Evolutionary conservation across 371 early-diverging fungal species (phyloP).

Genomic region (Pancytospora epiphaga): DNA sequence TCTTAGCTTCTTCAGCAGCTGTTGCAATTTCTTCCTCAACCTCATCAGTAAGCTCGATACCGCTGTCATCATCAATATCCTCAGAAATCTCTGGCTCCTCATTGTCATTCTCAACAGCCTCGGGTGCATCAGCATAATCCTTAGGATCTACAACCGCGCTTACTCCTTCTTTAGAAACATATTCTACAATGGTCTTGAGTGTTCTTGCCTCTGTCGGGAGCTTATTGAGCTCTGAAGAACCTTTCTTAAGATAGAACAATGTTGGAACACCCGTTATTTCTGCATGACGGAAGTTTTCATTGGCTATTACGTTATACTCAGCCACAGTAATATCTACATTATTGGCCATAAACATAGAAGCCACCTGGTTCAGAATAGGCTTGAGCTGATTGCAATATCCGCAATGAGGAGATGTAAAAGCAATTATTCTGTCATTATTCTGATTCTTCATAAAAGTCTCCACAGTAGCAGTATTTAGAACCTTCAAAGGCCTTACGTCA

Average conservation of each 20-base stretch:
- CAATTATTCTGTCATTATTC: slow-evolving; percentile 37
- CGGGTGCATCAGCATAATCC: not conserved
- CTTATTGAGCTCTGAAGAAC: slow-evolving; percentile 13
- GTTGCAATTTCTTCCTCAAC: too few species aligned
- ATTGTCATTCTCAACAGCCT: too few species aligned
- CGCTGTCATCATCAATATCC: too few species aligned
- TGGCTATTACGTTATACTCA: slow-evolving; percentile 32
- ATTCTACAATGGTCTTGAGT: not conserved
- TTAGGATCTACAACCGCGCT: not conserved
- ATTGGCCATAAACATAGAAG: not conserved
- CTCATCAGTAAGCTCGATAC: too few species aligned
- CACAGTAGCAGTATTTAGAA: slow-evolving; percentile 35
- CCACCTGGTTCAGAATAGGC: slow-evolving; percentile 38
- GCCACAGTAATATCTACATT: slow-evolving; percentile 33
- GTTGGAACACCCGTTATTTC: slow-evolving; percentile 40
- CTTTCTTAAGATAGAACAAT: slow-evolving; percentile 34
- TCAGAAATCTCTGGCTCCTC: not conserved
- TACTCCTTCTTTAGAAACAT: not conserved
- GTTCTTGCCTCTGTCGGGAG: not conserved
- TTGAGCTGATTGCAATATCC: slow-evolving; percentile 31
- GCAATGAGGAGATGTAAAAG: slow-evolving; percentile 44
- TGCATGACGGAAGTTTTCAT: slow-evolving; percentile 31
- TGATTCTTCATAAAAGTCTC: not conserved
- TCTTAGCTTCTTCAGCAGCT: too few species aligned
- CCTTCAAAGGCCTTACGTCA: slow-evolving; percentile 20